Percentiles rank a stretch among this genome's conserved stretches.
These are phyloP conservation scores for Kwoniella bestiolae DNA, from an alignment of 768 basidiomycete species.

Conservation along the genomic window DNA sequence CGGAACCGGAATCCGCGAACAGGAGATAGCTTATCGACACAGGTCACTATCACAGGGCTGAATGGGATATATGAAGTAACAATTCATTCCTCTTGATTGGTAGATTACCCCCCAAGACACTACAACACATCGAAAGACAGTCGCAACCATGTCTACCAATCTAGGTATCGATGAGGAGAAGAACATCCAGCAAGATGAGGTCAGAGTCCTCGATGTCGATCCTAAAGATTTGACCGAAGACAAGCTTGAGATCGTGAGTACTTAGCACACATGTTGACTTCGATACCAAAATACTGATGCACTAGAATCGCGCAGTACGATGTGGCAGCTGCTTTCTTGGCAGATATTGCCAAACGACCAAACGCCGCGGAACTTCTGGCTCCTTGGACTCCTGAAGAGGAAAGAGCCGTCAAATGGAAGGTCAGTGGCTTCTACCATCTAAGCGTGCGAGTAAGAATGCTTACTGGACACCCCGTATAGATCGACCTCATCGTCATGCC, in stretches of 20 bases:
- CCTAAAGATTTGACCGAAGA: conserved; percentile 12
- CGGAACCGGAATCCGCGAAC: background rate
- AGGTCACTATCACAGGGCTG: background rate
- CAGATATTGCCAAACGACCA: conserved; percentile 22
- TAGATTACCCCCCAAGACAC: background rate
- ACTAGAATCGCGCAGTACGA: conserved; percentile 24
- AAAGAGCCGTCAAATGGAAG: conserved; percentile 32
- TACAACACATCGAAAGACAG: background rate
- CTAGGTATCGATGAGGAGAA: conserved; percentile 14
- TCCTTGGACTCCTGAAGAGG: conserved; percentile 27
- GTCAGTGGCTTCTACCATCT: conserved; percentile 12
- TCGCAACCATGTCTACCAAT: background rate
- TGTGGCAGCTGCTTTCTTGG: conserved; percentile 28
- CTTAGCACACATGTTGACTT: background rate
- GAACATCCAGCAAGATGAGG: background rate
- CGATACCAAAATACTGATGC: background rate
- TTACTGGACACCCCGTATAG: background rate
- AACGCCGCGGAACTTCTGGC: conserved; percentile 33
- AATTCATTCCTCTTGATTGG: background rate
- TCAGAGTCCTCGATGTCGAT: conserved; percentile 4
- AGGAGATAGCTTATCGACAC: background rate
- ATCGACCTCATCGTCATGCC: conserved; percentile 39
- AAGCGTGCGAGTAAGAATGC: conserved; percentile 22
- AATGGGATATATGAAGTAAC: background rate
- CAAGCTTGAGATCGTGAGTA: conserved; percentile 6